Evolutionary conservation across 495 filamentous ascomycete species (phyloP).

Genomic region (Aspergillus campestris): DNA sequence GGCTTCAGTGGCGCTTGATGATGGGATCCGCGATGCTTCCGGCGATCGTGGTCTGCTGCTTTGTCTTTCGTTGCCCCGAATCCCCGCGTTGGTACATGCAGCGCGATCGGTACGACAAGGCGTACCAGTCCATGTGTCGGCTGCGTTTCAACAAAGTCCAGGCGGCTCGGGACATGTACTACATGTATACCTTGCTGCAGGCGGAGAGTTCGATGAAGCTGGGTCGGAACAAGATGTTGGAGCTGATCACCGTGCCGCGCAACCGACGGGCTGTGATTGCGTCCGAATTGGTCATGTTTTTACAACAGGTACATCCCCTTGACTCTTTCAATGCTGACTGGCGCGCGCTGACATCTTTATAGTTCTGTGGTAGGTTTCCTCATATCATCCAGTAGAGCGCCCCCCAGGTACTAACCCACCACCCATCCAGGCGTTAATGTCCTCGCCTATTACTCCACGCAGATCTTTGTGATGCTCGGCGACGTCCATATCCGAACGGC

Average conservation of each 20-base stretch:
- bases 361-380: conserved; percentile 13
- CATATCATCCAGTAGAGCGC: no score
- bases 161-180: conserved; percentile 75
- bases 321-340: neutral
- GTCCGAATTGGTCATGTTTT: conserved; percentile 74
- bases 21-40: conserved; percentile 72
- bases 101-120: conserved; percentile 54
- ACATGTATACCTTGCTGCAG: conserved; percentile 66
- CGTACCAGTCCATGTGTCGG: conserved; percentile 57
- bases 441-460: conserved; percentile 71
- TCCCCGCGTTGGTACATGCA: conserved; percentile 74
- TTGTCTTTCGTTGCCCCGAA: conserved; percentile 69
- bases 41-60: conserved; percentile 57
- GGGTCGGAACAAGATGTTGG: conserved; percentile 53
- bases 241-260: conserved; percentile 64
- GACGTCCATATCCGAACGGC: conserved; percentile 42
- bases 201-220: conserved; percentile 54
- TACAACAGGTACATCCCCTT: conserved; percentile 58
- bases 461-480: conserved; percentile 58
- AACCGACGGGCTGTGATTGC: conserved; percentile 73
- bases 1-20: conserved; percentile 78
- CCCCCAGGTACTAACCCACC: neutral
- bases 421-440: conserved; percentile 55
- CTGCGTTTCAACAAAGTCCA: conserved; percentile 64
- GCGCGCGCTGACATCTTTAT: neutral